A percentile compares a stretch with the other conserved stretches of the same genome.
phyloP scores from a whole-genome alignment of 2,329 filamentous ascomycete genomes.

The Fusarium devonianum region DNA sequence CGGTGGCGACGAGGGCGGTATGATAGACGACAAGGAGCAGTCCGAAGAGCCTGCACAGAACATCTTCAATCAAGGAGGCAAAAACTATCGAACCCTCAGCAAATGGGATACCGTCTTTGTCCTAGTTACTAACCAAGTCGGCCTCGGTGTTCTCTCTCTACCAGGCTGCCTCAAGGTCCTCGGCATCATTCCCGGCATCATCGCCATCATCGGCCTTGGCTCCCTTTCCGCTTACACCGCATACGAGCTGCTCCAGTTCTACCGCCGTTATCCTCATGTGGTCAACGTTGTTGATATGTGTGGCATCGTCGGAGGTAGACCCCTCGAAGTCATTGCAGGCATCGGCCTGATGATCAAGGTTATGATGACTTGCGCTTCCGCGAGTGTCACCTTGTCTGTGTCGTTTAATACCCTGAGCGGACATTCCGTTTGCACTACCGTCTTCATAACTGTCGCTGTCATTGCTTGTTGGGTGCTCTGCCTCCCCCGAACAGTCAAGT shows the following conservation, averaged over 20 bases:
- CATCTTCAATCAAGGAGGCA: conserved; percentile 41
- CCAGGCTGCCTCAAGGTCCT: conserved; percentile 73
- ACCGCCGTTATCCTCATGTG: conserved; percentile 71
- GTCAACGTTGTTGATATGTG: conserved; percentile 75
- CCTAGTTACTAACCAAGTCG: conserved; percentile 42
- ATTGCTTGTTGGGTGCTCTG: conserved; percentile 67
- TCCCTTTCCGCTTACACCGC: conserved; percentile 69
- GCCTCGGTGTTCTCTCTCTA: conserved; percentile 63
- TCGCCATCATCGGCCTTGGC: conserved; percentile 69
- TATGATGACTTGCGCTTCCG: conserved; percentile 71
- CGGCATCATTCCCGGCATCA: conserved; percentile 70
- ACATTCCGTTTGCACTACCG: conserved; percentile 67
- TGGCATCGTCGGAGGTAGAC: conserved; percentile 53
- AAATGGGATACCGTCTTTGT: conserved; percentile 42
- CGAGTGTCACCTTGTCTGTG: conserved; percentile 69
- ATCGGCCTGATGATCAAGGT: conserved; percentile 75
- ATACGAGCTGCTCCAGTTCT: conserved; percentile 64
- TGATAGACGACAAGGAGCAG: conserved; percentile 23
- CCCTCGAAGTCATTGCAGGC: conserved; percentile 43
- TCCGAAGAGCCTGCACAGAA: conserved; percentile 30
- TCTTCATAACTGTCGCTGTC: conserved; percentile 68
- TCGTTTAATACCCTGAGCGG: conserved; percentile 71
- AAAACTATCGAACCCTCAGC: conserved; percentile 41
- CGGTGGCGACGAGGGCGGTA: conserved; percentile 6
- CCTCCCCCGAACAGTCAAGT: conserved; percentile 68